Base-by-base conservation (phyloP, 2,329 filamentous ascomycete genomes). In the Coleophoma crateriformis region DNA sequence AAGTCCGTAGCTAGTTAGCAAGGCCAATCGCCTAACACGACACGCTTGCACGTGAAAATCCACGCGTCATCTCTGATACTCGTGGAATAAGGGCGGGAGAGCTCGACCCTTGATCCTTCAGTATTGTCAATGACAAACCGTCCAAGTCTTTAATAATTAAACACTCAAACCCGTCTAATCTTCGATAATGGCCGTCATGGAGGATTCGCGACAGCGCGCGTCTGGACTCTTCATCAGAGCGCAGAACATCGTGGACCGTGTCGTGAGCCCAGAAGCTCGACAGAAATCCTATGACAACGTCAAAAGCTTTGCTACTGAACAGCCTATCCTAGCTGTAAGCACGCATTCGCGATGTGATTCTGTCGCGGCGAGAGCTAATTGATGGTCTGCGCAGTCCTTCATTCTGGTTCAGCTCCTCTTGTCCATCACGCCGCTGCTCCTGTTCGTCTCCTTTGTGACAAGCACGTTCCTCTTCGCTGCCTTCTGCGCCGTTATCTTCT, bases 301-400 rank as follows among this genome's bases (percentile, higher is more conserved):
- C 27, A 70, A 73, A 34, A 63, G 69, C 5, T 85, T 88, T 60
- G 81, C 84, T 14, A 67, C 75, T 6, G 71, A 76, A 45, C 84
- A 85, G 50, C 89, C 89, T 2, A 71, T 89, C 54, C 70, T 90
- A 40, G 82, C 86, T 49, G 87, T 89, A 72, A 19, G 83, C 34
- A 35, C 17, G 7, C 37, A 33, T 14, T 7, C 42, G 40, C 39
- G 19, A 19, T 33, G 15, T 12, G 12, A 17, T 42, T 11, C 4
- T 17, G 8, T 12, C 14, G n/a, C 48, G 17, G 42, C 55, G 47
- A 55, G 20, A 44, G 41, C 48, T 56, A 33, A 60, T 49, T 33
- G 27, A 27, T 27, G 27, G 27, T 43, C 32, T 34, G 10, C 2
- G 47, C 55, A 89, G 86, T 80, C 82, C 51, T 88, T 94, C 65